Evolutionary conservation across 345 rosid species (phyloP), one percentile per base, ranked within the genome.

Genomic region (Arabis alpina): DNA sequence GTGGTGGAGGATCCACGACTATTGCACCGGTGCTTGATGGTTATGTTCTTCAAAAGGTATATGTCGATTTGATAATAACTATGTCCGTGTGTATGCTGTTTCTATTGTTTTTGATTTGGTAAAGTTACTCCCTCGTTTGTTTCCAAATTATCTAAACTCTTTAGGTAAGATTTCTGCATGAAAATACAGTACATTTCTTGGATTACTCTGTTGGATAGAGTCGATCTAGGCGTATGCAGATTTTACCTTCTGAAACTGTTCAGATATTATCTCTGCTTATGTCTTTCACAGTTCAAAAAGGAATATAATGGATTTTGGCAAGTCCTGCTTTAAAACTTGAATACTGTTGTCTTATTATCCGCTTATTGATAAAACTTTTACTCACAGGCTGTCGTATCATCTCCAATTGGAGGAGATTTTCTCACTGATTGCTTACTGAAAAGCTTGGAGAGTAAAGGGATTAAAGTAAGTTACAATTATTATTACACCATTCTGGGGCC

Each of bases 1-100:
- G 97, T 80, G 97, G 99, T 72, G 99, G 95, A 80, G 99, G 99
- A 64, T 94, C 99, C 64, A 89, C 93, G 32, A 88, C 91, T 57
- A 83, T 91, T 65, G 81, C 96, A 59, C 95, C 99, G 2, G 99
- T 91, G 50, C 95, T 91, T 64, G 99, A 93, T 54, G 99, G 96
- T 64, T 91, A 86, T 76, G 97, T 91, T 68, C 93, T 91, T 79
- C 97, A 89, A 67, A 93, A 88, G 97, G 98, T 92, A 78, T 39
- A 14, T 45, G 37, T 40, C 12, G 3, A 30, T 15, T 39, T 56
- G 40, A 37, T 64, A 4, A 19, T 2, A 64, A 6, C 5, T 13
- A 8, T 37, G n/a, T 12, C 41, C 62, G 19, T 28, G 57, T 9
- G 52, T 61, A 41, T 54, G 45, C 61, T 59, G 40, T 25, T 41